Percentiles rank a stretch among this genome's conserved stretches.
phyloP scores from a whole-genome alignment of 352 stramenopile species.

The Plasmopara viticola region DNA sequence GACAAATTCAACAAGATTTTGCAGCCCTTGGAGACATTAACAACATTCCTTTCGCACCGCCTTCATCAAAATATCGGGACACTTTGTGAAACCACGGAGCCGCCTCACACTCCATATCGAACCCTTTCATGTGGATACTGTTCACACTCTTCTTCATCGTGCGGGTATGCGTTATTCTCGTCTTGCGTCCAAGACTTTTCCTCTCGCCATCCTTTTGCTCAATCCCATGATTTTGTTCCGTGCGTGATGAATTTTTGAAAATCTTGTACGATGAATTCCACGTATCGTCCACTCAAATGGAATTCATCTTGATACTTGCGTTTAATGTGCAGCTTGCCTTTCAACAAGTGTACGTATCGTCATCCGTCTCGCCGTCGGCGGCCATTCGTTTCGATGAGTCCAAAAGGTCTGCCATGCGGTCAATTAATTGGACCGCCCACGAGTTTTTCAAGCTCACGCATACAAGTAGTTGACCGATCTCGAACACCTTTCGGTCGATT shows the following conservation, averaged over 20 bases:
- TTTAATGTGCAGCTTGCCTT: constrained; percentile 97
- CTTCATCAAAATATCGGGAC: constrained; percentile 89
- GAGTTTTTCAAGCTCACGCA: constrained; percentile 72
- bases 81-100: constrained; percentile 92
- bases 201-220: constrained; percentile 17
- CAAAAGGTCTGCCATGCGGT: constrained; percentile 96
- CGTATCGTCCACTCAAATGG: constrained; percentile 97
- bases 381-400: constrained; percentile 37
- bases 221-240: constrained; percentile 46
- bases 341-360: constrained; percentile 93
- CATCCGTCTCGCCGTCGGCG: constrained; percentile 25
- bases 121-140: constrained; percentile 83
- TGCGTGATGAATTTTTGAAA: constrained; percentile 93
- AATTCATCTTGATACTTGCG: constrained; percentile 98
- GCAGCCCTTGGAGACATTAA: constrained; percentile 84
- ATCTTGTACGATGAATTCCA: constrained; percentile 96
- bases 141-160: constrained; percentile 87
- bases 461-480: no score
- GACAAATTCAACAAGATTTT: constrained; percentile 81
- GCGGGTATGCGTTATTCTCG: constrained; percentile 39
- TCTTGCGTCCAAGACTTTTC: constrained; percentile 35
- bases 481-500: no score
- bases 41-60: constrained; percentile 88
- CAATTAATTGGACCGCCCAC: constrained; percentile 95
- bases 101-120: constrained; percentile 83